Evolutionary conservation across 1,284 basidiomycete genomes (phyloP).

Genomic region (Hymenochaete sp.): DNA sequence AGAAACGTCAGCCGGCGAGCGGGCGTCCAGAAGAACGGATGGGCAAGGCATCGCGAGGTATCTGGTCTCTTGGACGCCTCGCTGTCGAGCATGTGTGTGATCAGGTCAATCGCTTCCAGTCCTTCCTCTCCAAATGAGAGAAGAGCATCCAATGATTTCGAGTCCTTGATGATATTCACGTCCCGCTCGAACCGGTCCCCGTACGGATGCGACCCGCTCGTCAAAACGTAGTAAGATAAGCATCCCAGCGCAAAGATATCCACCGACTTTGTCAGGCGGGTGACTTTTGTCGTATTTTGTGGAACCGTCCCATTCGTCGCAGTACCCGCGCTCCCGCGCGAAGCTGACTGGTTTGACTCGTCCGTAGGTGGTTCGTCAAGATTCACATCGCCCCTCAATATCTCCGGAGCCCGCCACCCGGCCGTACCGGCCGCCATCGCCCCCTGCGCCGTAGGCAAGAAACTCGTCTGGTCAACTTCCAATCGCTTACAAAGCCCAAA

Average conservation of each 20-base stretch:
- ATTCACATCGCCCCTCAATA: slow-evolving; percentile 83
- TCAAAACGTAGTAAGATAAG: slow-evolving; percentile 86
- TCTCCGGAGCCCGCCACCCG: slow-evolving; percentile 93
- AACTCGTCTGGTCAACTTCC: slow-evolving; percentile 89
- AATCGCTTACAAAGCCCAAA: slow-evolving; percentile 91
- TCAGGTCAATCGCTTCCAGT: slow-evolving; percentile 74
- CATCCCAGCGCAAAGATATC: slow-evolving; percentile 93
- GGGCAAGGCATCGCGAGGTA: slow-evolving; percentile 76
- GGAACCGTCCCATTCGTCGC: slow-evolving; percentile 31
- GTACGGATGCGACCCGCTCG: slow-evolving; percentile 83
- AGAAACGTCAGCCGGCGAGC: slow-evolving; percentile 83
- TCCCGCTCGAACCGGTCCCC: slow-evolving; percentile 88
- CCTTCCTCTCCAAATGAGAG: slow-evolving; percentile 87
- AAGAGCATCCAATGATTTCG: slow-evolving; percentile 60
- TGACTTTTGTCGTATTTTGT: slow-evolving; percentile 46
- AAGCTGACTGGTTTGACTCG: slow-evolving; percentile 55
- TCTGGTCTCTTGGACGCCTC: slow-evolving; percentile 75
- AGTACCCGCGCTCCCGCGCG: slow-evolving; percentile 47
- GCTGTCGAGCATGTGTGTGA: slow-evolving; percentile 65
- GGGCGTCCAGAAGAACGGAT: slow-evolving; percentile 97
- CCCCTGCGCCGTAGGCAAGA: slow-evolving; percentile 72
- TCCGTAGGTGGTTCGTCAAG: slow-evolving; percentile 69
- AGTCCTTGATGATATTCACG: slow-evolving; percentile 81
- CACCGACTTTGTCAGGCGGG: slow-evolving; percentile 82
- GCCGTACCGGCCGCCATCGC: slow-evolving; percentile 85